phyloP scores from a whole-genome alignment of 805 yeast genomes.

The Yarrowia deformans region DNA sequence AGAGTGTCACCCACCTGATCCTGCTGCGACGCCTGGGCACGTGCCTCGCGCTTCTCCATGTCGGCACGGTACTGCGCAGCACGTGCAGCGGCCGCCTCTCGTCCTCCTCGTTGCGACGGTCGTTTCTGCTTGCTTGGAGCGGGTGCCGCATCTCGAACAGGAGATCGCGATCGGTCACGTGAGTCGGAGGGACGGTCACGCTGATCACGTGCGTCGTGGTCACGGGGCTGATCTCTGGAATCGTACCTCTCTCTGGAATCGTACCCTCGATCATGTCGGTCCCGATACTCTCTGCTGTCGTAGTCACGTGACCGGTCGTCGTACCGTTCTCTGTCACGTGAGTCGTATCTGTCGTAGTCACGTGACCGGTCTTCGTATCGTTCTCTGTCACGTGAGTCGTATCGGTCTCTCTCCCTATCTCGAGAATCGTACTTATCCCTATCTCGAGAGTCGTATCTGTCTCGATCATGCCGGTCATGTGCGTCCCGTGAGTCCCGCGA shows the following conservation, averaged over 20 bases:
- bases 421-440: neutral
- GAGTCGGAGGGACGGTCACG: no score
- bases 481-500: neutral
- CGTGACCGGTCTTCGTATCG: neutral
- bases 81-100: conserved; percentile 40
- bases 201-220: neutral
- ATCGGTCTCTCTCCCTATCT: neutral
- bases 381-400: neutral
- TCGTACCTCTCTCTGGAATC: neutral
- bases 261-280: neutral
- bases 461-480: neutral
- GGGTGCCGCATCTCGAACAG: neutral
- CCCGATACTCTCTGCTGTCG: neutral
- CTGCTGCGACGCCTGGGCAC: conserved; percentile 1
- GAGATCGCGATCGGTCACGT: conserved; percentile 1
- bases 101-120: conserved; percentile 41
- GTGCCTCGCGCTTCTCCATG: conserved; percentile 39
- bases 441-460: neutral
- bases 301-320: neutral
- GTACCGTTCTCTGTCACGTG: neutral
- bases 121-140: conserved; percentile 41
- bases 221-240: neutral
- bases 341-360: neutral
- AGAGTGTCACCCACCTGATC: conserved; percentile 50
- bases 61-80: conserved; percentile 41